Evolutionary conservation across 352 stramenopile species (phyloP).

Genomic region (Phytopythium montanum): DNA sequence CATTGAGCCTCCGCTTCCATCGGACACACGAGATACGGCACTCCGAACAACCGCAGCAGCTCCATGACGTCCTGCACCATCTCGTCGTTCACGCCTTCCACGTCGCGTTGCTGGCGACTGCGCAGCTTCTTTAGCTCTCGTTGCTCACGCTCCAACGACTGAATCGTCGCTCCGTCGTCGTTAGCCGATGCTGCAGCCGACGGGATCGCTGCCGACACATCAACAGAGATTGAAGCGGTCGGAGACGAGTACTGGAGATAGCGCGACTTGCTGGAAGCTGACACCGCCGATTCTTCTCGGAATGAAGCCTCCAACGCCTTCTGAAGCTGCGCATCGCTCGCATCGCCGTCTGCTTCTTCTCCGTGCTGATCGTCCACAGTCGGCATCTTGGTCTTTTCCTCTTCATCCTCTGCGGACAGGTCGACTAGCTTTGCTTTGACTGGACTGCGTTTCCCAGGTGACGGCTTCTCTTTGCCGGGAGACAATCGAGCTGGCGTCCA

Average conservation of each 20-base stretch:
- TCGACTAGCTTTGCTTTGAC: background rate
- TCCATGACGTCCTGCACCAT: slow-evolving; percentile 98
- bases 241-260: slow-evolving; percentile 44
- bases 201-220: slow-evolving; percentile 1
- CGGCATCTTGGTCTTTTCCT: slow-evolving; percentile 12
- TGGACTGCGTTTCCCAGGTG: background rate
- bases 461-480: background rate
- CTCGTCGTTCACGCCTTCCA: slow-evolving; percentile 95
- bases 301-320: slow-evolving; percentile 31
- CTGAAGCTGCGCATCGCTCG: slow-evolving; percentile 28
- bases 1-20: slow-evolving; percentile 99
- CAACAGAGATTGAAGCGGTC: background rate
- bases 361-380: background rate
- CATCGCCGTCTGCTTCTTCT: background rate
- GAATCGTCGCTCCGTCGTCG: slow-evolving; percentile 25
- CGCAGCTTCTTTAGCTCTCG: slow-evolving; percentile 72
- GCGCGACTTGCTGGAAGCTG: slow-evolving; percentile 17
- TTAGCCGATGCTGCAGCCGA: slow-evolving; percentile 5
- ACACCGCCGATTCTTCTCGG: slow-evolving; percentile 19
- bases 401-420: slow-evolving; percentile 8
- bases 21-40: slow-evolving; percentile 98
- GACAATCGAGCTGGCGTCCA: background rate
- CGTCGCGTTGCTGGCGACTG: slow-evolving; percentile 83
- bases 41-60: slow-evolving; percentile 95
- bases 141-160: slow-evolving; percentile 51